These are phyloP conservation scores for Maudiozyma saulgeensis DNA, from an alignment of 805 yeast species.

Conservation along the genomic window DNA sequence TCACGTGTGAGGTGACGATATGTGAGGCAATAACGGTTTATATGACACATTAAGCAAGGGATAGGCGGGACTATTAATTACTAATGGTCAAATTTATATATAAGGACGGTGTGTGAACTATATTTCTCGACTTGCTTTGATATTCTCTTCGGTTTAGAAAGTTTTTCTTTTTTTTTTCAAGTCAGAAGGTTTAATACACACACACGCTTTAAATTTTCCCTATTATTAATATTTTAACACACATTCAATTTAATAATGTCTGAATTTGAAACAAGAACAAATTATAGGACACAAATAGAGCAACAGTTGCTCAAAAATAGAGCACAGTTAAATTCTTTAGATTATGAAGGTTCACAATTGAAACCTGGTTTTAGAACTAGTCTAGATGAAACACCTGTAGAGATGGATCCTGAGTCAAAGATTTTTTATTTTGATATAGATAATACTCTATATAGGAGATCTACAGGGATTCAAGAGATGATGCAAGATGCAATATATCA, in stretches of 20 bases:
- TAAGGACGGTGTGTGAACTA: no score
- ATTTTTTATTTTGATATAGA: constrained; percentile 83
- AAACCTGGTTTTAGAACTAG: constrained; percentile 17
- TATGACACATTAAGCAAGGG: no score
- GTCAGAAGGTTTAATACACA: neutral
- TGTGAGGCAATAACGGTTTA: no score
- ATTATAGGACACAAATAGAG: constrained; percentile 7
- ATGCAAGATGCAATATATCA: constrained; percentile 79
- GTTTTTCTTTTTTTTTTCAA: neutral
- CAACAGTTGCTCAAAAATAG: constrained; percentile 18
- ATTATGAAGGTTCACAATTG: constrained; percentile 24
- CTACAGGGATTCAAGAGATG: constrained; percentile 62
- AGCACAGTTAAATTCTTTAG: constrained; percentile 20
- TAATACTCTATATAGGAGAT: constrained; percentile 72
- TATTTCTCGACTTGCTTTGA: no score
- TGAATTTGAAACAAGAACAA: neutral
- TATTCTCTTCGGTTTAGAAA: no score
- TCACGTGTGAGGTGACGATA: no score
- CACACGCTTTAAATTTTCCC: neutral
- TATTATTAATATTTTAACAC: neutral
- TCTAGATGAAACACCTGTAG: constrained; percentile 9
- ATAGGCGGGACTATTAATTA: no score
- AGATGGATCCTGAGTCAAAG: constrained; percentile 16
- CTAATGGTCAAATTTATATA: no score
- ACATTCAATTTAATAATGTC: neutral